Evolutionary conservation across 129 eudicot species (phyloP).

Genomic region (Logfia minima): DNA sequence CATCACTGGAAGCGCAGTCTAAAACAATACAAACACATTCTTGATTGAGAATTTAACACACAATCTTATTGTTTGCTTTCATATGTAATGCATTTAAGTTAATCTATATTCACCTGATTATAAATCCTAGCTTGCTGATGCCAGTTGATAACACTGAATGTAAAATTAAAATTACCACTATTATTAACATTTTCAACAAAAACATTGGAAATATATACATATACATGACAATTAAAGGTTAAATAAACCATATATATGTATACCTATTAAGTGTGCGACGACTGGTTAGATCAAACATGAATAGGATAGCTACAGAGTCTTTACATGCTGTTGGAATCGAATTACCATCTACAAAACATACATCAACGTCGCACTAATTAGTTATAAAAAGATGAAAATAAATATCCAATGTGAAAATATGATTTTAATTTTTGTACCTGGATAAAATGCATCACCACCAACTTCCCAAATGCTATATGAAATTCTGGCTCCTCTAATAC

Average conservation of each 20-base stretch:
- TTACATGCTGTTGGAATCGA: conserved; percentile 53
- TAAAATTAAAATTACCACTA: not conserved
- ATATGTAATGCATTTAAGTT: not conserved
- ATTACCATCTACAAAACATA: conserved; percentile 41
- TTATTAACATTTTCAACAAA: not conserved
- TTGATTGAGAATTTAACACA: not conserved
- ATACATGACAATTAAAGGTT: not conserved
- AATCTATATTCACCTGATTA: conserved; percentile 66
- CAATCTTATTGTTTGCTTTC: not conserved
- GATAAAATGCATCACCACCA: conserved; percentile 48
- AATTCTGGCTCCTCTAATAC: conserved; percentile 64
- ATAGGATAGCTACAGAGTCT: conserved; percentile 66
- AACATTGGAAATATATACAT: not conserved
- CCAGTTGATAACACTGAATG: conserved; percentile 65
- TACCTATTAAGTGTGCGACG: conserved; percentile 74
- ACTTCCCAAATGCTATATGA: conserved; percentile 69
- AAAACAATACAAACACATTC: conserved; percentile 13
- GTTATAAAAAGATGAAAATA: not conserved
- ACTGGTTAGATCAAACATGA: conserved; percentile 86
- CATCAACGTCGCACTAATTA: not conserved
- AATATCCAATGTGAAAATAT: not conserved
- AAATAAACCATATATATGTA: no score
- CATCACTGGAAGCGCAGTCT: conserved; percentile 81
- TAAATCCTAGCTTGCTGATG: conserved; percentile 70
- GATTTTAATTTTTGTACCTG: conserved; percentile 24